These are phyloP conservation scores for Neoscytalidium dimidiatum DNA, from an alignment of 2,329 filamentous ascomycete genomes.

Conservation along the genomic window DNA sequence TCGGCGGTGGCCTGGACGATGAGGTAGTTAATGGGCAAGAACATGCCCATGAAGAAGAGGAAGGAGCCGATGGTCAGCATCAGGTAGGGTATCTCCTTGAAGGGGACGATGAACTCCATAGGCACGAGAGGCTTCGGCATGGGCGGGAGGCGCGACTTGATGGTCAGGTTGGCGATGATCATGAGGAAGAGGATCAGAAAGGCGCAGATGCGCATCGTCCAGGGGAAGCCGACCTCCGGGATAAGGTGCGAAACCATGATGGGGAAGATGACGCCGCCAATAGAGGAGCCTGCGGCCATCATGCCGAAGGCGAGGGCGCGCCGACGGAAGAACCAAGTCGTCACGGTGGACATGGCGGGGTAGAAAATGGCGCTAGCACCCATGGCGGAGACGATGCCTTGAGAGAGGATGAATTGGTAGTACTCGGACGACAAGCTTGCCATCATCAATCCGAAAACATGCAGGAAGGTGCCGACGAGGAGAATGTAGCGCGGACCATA, in stretches of 20 bases:
- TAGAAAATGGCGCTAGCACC: conserved; percentile 55
- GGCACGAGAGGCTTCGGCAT: conserved; percentile 33
- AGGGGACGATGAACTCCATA: conserved; percentile 29
- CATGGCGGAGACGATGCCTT: conserved; percentile 55
- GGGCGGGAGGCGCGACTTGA: conserved; percentile 51
- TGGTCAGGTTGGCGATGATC: conserved; percentile 50
- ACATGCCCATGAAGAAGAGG: conserved; percentile 61
- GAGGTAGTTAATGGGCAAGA: conserved; percentile 57
- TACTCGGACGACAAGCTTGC: conserved; percentile 57
- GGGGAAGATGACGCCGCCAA: conserved; percentile 61
- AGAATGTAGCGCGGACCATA: conserved; percentile 62
- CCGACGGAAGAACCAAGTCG: conserved; percentile 53
- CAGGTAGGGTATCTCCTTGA: conserved; percentile 37
- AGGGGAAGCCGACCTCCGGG: conserved; percentile 54
- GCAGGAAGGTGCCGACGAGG: conserved; percentile 54
- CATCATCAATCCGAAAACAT: conserved; percentile 67
- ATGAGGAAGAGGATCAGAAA: conserved; percentile 64
- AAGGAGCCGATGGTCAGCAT: conserved; percentile 32
- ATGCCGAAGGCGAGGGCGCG: conserved; percentile 52
- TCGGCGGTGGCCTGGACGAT: conserved; percentile 45
- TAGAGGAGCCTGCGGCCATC: conserved; percentile 45
- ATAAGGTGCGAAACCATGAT: conserved; percentile 62
- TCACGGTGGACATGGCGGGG: conserved; percentile 44
- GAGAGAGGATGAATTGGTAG: conserved; percentile 57
- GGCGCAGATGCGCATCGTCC: conserved; percentile 59